These are phyloP conservation scores for Cryphonectria carpinicola DNA, from an alignment of 2,329 filamentous ascomycete species.

Conservation along the genomic window DNA sequence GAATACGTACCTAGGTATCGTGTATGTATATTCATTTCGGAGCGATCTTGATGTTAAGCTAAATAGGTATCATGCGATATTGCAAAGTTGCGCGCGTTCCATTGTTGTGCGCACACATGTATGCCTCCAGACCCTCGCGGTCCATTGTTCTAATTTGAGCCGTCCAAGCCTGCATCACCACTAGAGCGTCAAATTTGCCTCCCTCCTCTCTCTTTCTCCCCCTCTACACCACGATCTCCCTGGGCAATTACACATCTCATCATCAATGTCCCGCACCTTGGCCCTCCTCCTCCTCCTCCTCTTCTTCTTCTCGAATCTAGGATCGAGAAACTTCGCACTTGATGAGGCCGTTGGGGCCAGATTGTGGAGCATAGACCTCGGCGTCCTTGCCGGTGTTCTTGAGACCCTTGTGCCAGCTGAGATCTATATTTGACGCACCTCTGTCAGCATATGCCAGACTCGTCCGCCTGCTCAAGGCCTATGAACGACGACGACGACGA, in stretches of 20 bases:
- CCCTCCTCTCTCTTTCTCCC: background rate
- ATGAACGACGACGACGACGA: background rate
- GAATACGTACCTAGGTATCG: background rate
- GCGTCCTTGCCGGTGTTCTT: constrained; percentile 97
- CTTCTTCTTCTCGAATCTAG: constrained; percentile 17
- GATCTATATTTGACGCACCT: constrained; percentile 57
- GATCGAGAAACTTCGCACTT: constrained; percentile 81
- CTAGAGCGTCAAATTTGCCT: background rate
- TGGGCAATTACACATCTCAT: background rate
- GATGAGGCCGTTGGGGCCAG: constrained; percentile 92
- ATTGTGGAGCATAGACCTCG: constrained; percentile 93
- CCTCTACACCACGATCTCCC: background rate
- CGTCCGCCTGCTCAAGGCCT: no score
- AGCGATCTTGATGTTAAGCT: background rate
- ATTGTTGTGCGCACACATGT: background rate
- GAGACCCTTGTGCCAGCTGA: constrained; percentile 94
- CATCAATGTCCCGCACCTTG: background rate
- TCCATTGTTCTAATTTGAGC: background rate
- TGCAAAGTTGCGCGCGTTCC: background rate
- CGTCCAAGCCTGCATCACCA: background rate
- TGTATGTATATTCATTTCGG: background rate
- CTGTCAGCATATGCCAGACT: background rate
- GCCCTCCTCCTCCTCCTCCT: no score
- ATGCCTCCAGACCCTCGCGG: background rate
- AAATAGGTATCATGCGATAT: constrained; percentile 6